These are phyloP conservation scores for Pythium aristosporum DNA, from an alignment of 352 stramenopile species.

Conservation along the genomic window DNA sequence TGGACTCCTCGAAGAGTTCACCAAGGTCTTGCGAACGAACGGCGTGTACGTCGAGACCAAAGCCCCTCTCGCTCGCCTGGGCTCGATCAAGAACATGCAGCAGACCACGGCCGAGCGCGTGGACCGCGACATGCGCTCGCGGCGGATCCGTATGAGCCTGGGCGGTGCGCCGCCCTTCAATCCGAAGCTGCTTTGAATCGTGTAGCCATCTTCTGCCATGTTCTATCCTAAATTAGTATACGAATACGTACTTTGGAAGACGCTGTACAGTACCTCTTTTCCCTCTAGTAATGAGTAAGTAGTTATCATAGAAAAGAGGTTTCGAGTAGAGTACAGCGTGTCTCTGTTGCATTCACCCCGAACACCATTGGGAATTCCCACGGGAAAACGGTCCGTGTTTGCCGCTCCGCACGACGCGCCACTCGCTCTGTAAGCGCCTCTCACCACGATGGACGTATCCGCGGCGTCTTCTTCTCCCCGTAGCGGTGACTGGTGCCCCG, in stretches of 20 bases:
- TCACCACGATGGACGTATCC: background rate
- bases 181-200: constrained; percentile 3
- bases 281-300: too few species aligned
- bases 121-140: constrained; percentile 26
- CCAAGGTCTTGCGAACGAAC: constrained; percentile 45
- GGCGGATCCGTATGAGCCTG: constrained; percentile 21
- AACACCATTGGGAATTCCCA: background rate
- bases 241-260: background rate
- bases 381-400: background rate
- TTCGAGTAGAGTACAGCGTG: constrained; percentile 8
- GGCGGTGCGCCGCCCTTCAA: constrained; percentile 7
- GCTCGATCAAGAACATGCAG: constrained; percentile 53
- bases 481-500: constrained; percentile 65
- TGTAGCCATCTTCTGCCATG: constrained; percentile 1
- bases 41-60: constrained; percentile 62
- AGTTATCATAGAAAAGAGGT: constrained; percentile 1
- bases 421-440: background rate
- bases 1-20: constrained; percentile 64
- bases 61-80: constrained; percentile 51
- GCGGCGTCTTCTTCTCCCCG: constrained; percentile 2
- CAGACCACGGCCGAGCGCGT: constrained; percentile 19
- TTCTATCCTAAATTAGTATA: constrained; percentile 5
- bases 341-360: constrained; percentile 7
- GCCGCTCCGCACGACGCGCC: background rate
- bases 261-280: constrained; percentile 1